Evolutionary conservation across 805 yeast species (phyloP), one percentile per base, ranked within the genome.

Genomic region (Ogataea pignaliae): DNA sequence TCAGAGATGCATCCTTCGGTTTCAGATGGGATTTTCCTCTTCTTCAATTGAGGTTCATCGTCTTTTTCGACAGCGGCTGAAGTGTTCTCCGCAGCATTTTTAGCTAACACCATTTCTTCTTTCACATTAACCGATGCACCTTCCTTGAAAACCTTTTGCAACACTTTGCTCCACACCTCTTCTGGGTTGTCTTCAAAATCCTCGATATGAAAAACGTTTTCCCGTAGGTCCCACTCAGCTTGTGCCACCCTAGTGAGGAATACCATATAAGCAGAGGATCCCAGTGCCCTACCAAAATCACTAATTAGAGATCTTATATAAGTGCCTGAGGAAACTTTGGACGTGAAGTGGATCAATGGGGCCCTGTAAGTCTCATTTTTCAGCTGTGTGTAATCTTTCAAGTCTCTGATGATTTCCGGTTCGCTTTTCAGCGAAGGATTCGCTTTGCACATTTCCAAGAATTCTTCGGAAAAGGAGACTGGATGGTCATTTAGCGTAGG

Each of bases 281-380:
- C 82, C 59, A 90, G 67, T 0, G 91, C 85, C 47, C 85, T 76
- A 2, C 96, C 98, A 36, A 87, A 71, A 57, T 93, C 99, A 64
- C 95, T 88, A 39, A 93, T 73, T 42, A 93, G 68, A 2, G 97
- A 85, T 52, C 99, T 75, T 39, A 93, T 89, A 57, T 93, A 93
- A 0, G 98, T 93, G 1, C 99, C 99, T 0, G 97, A 88, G 1
- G 96, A 85, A 1, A 91, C 99, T 31, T 78, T 75, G 3, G 95
- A 78, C 13, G 74, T 76, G 52, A 93, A 78, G 54, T 85, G 90
- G 21, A 91, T 55, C 39, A 84, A 54, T 2, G 95, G 93, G 2
- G 88, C 81, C 48, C 75, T 71, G 45, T 70, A 73, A 3, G 50
- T 55, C 2, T 69, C 74, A 3, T 72, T 72, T 29, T 56, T 51